Base-by-base conservation (phyloP, 2,329 filamentous ascomycete species). In the Lecanicillium sp. region DNA sequence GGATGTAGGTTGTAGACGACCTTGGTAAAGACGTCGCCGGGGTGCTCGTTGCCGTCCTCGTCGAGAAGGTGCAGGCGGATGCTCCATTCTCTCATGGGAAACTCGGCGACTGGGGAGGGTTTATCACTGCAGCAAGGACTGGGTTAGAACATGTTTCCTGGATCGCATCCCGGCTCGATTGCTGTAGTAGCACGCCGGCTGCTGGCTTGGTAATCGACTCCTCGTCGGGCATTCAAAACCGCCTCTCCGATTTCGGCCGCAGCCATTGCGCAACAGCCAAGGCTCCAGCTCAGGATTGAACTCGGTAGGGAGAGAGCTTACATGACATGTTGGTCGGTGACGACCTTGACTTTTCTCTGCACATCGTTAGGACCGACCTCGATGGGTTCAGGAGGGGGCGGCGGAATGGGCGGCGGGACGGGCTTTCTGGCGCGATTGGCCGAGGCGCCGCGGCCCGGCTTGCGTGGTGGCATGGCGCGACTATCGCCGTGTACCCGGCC, bases 1-100 rank as follows among this genome's bases (percentile, higher is more conserved):
- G 93, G 91, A 68, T 98, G 93, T 24, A 98, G 79, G 62, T 88
- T 87, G 73, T 96, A 98, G 48, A 84, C 84, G 35, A 87, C 91
- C 72, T 95, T 95, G 63, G 89, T 87, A 72, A 96, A 97, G 67
- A 90, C 80, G 56, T 73, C 87, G 46, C 91, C 90, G 7, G 86
- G 79, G 44, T 89, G 77, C 67, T 94, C 84, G 57, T 93, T 87
- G 57, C 90, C 90, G 54, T 87, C 81, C 59, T 94, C 86, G 56
- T 95, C 90, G 48, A 96, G 67, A 44, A 97, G 68, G 68, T 81
- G 88, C 57, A 98, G 75, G 68, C 86, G 84, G 64, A 97, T 87
- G 56, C 80, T 90, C 93, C 93, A 98, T 69, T 81, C 76, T 65
- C 93, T 85, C 81, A 96, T 90, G 10, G 93, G 93, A 61, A 90